These are phyloP conservation scores for Colletotrichum cereale DNA, from an alignment of 2,329 filamentous ascomycete genomes.

Conservation along the genomic window DNA sequence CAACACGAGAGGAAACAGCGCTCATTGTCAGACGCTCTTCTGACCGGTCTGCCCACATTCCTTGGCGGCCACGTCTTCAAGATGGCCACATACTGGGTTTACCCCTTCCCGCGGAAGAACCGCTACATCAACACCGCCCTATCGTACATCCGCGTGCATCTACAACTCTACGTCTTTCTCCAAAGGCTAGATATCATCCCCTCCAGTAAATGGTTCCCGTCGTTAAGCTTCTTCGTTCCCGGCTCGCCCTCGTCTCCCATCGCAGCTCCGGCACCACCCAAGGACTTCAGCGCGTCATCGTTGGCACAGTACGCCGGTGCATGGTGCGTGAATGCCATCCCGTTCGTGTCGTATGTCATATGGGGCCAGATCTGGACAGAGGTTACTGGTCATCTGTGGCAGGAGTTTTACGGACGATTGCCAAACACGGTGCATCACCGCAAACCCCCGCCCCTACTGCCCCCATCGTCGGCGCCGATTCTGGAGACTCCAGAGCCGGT, in stretches of 20 bases:
- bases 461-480: constrained; percentile 41
- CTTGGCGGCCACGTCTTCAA: constrained; percentile 51
- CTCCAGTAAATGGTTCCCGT: constrained; percentile 57
- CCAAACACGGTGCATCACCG: constrained; percentile 53
- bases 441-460: constrained; percentile 43
- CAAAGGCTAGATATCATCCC: constrained; percentile 64
- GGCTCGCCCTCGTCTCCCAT: constrained; percentile 66
- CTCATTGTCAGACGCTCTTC: constrained; percentile 49
- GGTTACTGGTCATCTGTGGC: constrained; percentile 53
- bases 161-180: constrained; percentile 65
- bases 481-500: constrained; percentile 19
- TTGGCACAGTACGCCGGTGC: constrained; percentile 59
- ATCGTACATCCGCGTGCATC: constrained; percentile 60
- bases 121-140: constrained; percentile 42
- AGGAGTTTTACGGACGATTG: constrained; percentile 53
- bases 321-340: constrained; percentile 57
- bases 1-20: constrained; percentile 50
- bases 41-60: constrained; percentile 57
- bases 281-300: constrained; percentile 53
- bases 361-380: constrained; percentile 54
- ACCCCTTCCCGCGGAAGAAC: constrained; percentile 38
- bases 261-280: constrained; percentile 57
- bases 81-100: constrained; percentile 44
- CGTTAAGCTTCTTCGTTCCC: constrained; percentile 64
- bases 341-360: constrained; percentile 61